Percentiles rank a stretch among this genome's conserved stretches.
Conservation (phyloP, 495 filamentous ascomycete genomes). For the Neurospora sp. region DNA sequence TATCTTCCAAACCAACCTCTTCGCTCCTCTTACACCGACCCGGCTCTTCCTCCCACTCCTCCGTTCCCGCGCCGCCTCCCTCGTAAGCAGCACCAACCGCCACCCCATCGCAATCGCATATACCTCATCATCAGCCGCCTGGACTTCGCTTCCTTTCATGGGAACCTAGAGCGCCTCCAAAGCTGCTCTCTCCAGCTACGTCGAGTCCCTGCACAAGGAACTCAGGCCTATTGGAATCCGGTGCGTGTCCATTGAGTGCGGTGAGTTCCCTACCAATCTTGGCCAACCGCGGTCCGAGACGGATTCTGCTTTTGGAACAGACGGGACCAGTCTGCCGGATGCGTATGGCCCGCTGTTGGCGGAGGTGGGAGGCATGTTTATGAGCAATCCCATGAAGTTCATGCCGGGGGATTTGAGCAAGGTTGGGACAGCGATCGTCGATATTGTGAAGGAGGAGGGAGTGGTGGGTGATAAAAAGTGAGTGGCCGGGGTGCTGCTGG, state of each 20-base stretch:
- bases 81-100: slow-evolving; percentile 5
- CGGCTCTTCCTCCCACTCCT: slow-evolving; percentile 19
- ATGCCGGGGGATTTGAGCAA: slow-evolving; percentile 25
- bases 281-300: slow-evolving; percentile 10
- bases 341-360: slow-evolving; percentile 9
- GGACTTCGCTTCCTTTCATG: slow-evolving; percentile 29
- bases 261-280: slow-evolving; percentile 16
- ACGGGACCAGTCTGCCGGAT: not conserved
- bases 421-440: slow-evolving; percentile 22
- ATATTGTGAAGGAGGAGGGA: slow-evolving; percentile 21
- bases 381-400: slow-evolving; percentile 9
- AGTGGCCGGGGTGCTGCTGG: slow-evolving; percentile 13
- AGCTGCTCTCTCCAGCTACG: slow-evolving; percentile 36
- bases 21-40: slow-evolving; percentile 26
- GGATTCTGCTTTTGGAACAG: not conserved
- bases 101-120: slow-evolving; percentile 11
- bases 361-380: slow-evolving; percentile 12
- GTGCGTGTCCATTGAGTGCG: slow-evolving; percentile 17
- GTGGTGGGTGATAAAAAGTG: slow-evolving; percentile 11
- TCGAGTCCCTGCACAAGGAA: slow-evolving; percentile 18
- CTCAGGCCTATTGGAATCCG: slow-evolving; percentile 10
- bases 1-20: slow-evolving; percentile 30
- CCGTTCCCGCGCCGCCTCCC: slow-evolving; percentile 15
- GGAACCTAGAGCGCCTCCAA: slow-evolving; percentile 37
- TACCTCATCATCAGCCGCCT: slow-evolving; percentile 27